Conservation (phyloP, 208 protist species). For the Trypanosoma rangeli region DNA sequence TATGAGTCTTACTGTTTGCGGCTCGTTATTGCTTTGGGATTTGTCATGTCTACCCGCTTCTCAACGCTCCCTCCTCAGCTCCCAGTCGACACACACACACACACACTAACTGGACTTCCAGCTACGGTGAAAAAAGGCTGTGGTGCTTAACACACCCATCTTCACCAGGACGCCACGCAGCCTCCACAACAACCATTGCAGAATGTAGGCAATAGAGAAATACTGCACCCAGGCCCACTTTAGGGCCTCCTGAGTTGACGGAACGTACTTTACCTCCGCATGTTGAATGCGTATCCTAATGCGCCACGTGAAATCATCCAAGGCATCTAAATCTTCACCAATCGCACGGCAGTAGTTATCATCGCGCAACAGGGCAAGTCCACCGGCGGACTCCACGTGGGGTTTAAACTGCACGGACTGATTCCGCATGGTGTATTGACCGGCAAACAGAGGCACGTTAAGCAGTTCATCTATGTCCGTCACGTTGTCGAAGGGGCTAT, state of each 20-base stretch:
- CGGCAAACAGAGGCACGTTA: conserved; percentile 53
- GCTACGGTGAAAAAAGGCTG: conserved; percentile 46
- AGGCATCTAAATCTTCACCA: conserved; percentile 59
- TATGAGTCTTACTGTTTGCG: background rate
- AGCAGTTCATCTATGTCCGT: conserved; percentile 39
- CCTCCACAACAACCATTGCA: conserved; percentile 78
- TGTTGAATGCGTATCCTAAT: conserved; percentile 54
- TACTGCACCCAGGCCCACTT: conserved; percentile 90
- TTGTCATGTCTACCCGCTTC: background rate
- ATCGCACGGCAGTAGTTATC: conserved; percentile 33
- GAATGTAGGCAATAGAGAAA: conserved; percentile 65
- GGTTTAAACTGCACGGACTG: conserved; percentile 48
- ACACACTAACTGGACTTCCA: conserved; percentile 9
- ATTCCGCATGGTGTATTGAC: conserved; percentile 54
- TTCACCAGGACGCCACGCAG: conserved; percentile 62
- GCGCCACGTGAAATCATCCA: conserved; percentile 70
- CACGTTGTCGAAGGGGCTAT: conserved; percentile 43
- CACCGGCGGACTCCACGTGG: conserved; percentile 39
- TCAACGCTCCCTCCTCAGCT: background rate
- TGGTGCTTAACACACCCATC: conserved; percentile 50
- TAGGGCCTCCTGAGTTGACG: conserved; percentile 60
- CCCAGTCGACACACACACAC: background rate
- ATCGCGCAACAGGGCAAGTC: conserved; percentile 43
- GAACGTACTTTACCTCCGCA: conserved; percentile 56
- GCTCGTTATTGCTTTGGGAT: background rate